These are phyloP conservation scores for Dothiorella sarmentorum DNA, from an alignment of 2,329 filamentous ascomycete genomes.

Conservation along the genomic window DNA sequence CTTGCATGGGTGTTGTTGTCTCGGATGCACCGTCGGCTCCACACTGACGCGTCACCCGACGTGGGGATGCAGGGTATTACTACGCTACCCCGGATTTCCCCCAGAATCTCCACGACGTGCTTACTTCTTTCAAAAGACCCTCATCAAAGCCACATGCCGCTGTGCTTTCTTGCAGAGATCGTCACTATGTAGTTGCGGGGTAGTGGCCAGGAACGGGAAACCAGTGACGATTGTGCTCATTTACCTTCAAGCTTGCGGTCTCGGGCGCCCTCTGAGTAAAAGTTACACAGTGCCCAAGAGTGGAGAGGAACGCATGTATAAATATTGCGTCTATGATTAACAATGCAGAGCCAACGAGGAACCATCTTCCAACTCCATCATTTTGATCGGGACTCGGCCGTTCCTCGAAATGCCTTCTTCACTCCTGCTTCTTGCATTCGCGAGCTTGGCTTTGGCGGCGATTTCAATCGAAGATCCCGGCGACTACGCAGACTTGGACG, in stretches of 20 bases:
- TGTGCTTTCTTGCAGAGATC: not conserved
- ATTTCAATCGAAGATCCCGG: not conserved
- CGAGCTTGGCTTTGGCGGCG: not conserved
- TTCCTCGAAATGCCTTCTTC: not conserved
- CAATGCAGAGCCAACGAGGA: not conserved
- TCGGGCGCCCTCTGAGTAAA: not conserved
- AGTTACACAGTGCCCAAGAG: not conserved
- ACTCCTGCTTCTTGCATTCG: not conserved
- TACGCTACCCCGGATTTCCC: constrained; percentile 6
- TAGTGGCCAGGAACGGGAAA: not conserved
- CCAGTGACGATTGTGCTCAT: not conserved
- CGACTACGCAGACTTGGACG: not conserved
- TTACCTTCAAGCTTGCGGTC: not conserved
- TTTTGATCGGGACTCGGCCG: not conserved
- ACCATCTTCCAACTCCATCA: not conserved
- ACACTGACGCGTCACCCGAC: constrained; percentile 6
- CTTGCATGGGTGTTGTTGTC: not conserved
- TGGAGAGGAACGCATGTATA: not conserved
- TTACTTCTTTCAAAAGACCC: not conserved
- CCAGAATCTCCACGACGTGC: not conserved
- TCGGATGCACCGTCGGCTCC: constrained; percentile 4
- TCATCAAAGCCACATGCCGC: not conserved
- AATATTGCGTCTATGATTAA: not conserved
- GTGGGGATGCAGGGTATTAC: not conserved
- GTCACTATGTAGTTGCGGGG: not conserved